Percentiles rank a stretch among this genome's conserved stretches.
These are phyloP conservation scores for Trametes versicolor DNA, from an alignment of 1,284 basidiomycete genomes.

Conservation along the genomic window DNA sequence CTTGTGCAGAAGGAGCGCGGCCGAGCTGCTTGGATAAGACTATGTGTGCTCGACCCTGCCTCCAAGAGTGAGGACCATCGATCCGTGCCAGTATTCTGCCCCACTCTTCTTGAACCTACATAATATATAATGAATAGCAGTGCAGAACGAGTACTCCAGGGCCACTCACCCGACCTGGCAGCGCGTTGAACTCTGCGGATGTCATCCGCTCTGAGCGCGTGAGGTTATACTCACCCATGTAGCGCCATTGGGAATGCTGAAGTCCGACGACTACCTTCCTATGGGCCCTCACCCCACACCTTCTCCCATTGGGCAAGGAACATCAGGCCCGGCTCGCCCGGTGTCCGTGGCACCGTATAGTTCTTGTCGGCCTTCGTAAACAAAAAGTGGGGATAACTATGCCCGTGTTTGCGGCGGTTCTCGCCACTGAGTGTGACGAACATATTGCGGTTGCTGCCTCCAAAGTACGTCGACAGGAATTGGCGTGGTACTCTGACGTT, in stretches of 20 bases:
- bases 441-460: slow-evolving; percentile 20
- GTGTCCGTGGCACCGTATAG: slow-evolving; percentile 26
- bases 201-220: slow-evolving; percentile 15
- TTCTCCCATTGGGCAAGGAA: slow-evolving; percentile 15
- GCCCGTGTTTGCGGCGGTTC: slow-evolving; percentile 10
- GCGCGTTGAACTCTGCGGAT: slow-evolving; percentile 28
- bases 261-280: slow-evolving; percentile 30
- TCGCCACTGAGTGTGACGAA: slow-evolving; percentile 24
- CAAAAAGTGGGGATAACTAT: slow-evolving; percentile 20
- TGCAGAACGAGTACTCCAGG: no score
- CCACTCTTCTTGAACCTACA: neutral
- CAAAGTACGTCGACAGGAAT: slow-evolving; percentile 31
- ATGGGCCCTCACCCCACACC: slow-evolving; percentile 10
- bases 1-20: slow-evolving; percentile 21
- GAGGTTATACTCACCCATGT: slow-evolving; percentile 34
- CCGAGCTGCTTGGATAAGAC: slow-evolving; percentile 12
- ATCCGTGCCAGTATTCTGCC: neutral
- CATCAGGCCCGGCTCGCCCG: slow-evolving; percentile 15
- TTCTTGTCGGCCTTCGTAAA: slow-evolving; percentile 23
- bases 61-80: neutral
- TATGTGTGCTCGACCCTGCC: slow-evolving; percentile 23
- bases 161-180: slow-evolving; percentile 15
- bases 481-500: slow-evolving; percentile 24
- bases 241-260: slow-evolving; percentile 18
- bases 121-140: neutral